Percentiles rank a stretch among this genome's conserved stretches.
Conservation (phyloP, 2,329 filamentous ascomycete genomes). For the Emmonsia crescens region DNA sequence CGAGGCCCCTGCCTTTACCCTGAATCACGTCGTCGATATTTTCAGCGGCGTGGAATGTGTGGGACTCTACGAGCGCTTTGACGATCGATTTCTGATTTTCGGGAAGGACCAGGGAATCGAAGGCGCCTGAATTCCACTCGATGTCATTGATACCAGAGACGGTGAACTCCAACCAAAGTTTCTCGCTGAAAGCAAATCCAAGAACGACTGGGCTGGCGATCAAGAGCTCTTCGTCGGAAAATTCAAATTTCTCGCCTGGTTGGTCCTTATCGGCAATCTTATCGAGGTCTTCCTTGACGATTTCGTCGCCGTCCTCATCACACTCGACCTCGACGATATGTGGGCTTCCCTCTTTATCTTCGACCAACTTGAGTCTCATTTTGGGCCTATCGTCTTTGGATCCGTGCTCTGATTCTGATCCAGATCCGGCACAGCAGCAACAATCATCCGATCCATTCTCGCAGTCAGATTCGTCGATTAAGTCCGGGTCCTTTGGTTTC, state of each 20-base stretch:
- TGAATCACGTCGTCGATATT: slow-evolving; percentile 75
- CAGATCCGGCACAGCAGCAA: slow-evolving; percentile 25
- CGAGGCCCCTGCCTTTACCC: slow-evolving; percentile 78
- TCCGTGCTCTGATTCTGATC: slow-evolving; percentile 24
- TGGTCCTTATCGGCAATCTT: slow-evolving; percentile 33
- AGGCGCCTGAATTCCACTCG: slow-evolving; percentile 72
- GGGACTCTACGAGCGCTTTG: slow-evolving; percentile 70
- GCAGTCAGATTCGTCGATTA: slow-evolving; percentile 37
- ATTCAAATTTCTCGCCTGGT: slow-evolving; percentile 39
- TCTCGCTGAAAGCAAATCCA: slow-evolving; percentile 79
- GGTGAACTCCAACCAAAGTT: slow-evolving; percentile 80
- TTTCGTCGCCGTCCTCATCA: slow-evolving; percentile 45
- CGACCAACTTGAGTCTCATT: slow-evolving; percentile 43
- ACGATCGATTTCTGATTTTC: slow-evolving; percentile 56
- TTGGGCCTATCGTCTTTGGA: slow-evolving; percentile 28
- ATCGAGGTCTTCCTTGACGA: slow-evolving; percentile 49
- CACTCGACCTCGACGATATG: slow-evolving; percentile 45
- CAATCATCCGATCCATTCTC: slow-evolving; percentile 33
- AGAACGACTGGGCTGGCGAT: slow-evolving; percentile 75
- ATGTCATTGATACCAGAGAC: slow-evolving; percentile 72
- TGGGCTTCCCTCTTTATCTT: slow-evolving; percentile 42
- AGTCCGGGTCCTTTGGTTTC: slow-evolving; percentile 58
- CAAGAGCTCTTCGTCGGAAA: slow-evolving; percentile 73
- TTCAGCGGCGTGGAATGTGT: slow-evolving; percentile 69
- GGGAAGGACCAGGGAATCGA: slow-evolving; percentile 66